phyloP scores from a whole-genome alignment of 2,329 filamentous ascomycete species.

The Phialophora verrucosa region DNA sequence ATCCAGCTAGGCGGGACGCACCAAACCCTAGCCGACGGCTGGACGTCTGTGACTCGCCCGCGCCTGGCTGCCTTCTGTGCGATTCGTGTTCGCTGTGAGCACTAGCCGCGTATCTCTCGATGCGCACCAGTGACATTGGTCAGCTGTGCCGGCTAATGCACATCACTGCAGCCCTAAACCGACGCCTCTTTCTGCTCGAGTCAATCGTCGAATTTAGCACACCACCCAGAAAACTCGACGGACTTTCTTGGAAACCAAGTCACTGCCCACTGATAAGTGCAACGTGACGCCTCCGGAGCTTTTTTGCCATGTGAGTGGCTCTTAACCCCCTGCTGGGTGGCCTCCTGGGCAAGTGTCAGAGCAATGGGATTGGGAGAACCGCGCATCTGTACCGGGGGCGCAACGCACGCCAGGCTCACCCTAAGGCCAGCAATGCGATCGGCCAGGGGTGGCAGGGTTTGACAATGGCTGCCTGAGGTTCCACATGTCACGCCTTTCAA shows the following conservation, averaged over 20 bases:
- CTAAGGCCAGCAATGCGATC: conserved; percentile 8
- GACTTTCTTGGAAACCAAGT: conserved; percentile 12
- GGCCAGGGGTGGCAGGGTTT: neutral
- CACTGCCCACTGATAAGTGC: conserved; percentile 31
- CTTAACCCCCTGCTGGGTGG: neutral
- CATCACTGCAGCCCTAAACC: conserved; percentile 20
- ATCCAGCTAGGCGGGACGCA: neutral
- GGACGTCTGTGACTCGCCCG: neutral
- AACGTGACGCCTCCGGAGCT: conserved; percentile 25
- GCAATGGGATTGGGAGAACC: neutral
- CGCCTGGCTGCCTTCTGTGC: neutral
- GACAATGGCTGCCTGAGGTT: conserved; percentile 14
- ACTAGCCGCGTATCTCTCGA: conserved; percentile 10
- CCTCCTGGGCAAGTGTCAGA: neutral
- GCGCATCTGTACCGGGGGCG: neutral
- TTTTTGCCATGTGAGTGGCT: conserved; percentile 11
- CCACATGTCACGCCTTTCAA: conserved; percentile 11
- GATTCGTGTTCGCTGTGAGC: conserved; percentile 17
- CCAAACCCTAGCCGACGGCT: conserved; percentile 8
- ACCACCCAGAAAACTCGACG: conserved; percentile 6
- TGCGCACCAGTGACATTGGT: conserved; percentile 5
- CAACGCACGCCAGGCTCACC: conserved; percentile 21
- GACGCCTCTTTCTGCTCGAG: conserved; percentile 13
- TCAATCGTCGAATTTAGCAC: conserved; percentile 32
- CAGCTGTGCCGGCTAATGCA: conserved; percentile 16